Evolutionary conservation across 768 basidiomycete species (phyloP).

Genomic region (Tephrocybe rancida): DNA sequence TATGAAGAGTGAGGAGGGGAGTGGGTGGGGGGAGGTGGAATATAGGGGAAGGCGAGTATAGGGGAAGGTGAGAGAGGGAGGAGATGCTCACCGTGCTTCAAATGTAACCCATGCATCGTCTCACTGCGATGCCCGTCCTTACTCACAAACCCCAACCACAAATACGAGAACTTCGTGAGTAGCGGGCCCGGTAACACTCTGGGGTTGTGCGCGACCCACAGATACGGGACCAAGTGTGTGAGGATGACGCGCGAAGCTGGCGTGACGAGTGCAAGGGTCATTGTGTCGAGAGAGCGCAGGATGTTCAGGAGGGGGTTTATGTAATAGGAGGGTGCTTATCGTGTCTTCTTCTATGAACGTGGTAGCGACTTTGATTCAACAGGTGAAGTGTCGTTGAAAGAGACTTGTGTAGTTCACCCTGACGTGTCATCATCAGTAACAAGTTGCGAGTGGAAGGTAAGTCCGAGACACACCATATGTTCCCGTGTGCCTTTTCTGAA

Average conservation of each 20-base stretch:
- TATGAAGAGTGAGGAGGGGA: too few relatives aligned
- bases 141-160: slow-evolving; percentile 70
- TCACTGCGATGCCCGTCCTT: slow-evolving; percentile 78
- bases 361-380: too few relatives aligned
- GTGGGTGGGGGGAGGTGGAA: not conserved
- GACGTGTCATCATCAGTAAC: too few relatives aligned
- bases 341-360: too few relatives aligned
- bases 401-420: too few relatives aligned
- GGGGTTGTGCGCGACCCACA: slow-evolving; percentile 61
- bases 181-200: slow-evolving; percentile 75
- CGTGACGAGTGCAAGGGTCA: slow-evolving; percentile 26
- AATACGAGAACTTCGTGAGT: slow-evolving; percentile 69
- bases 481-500: too few relatives aligned
- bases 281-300: slow-evolving; percentile 22
- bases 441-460: too few relatives aligned
- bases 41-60: too few relatives aligned
- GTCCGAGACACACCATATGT: too few relatives aligned
- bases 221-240: slow-evolving; percentile 48
- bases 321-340: too few relatives aligned
- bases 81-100: slow-evolving; percentile 67
- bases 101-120: slow-evolving; percentile 70
- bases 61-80: too few relatives aligned
- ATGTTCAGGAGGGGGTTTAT: slow-evolving; percentile 19
- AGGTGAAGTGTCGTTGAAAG: too few relatives aligned
- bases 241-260: slow-evolving; percentile 30